Conservation (phyloP, 176 grass and related monocot genomes). For the Cocos nucifera region DNA sequence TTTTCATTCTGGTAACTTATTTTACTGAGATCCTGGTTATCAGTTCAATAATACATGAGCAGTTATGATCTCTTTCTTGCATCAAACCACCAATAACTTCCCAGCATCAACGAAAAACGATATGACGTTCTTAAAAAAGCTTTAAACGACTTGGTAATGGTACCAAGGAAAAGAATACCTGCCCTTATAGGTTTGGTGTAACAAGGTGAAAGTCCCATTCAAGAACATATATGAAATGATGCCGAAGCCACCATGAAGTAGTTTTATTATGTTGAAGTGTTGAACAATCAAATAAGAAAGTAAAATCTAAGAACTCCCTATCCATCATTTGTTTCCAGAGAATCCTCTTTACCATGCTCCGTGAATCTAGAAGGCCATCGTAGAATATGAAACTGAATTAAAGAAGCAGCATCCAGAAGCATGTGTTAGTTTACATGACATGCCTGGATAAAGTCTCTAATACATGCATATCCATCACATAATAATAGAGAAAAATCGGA, state of each 20-base stretch:
- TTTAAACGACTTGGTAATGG: slow-evolving; percentile 19
- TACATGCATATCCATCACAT: too few species aligned
- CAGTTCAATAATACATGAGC: slow-evolving; percentile 23
- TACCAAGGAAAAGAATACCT: not conserved
- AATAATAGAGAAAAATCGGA: too few species aligned
- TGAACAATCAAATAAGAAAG: not conserved
- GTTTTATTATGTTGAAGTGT: not conserved
- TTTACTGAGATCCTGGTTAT: slow-evolving; percentile 15
- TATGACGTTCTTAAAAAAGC: slow-evolving; percentile 3
- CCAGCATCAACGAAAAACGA: slow-evolving; percentile 12
- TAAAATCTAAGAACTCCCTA: not conserved
- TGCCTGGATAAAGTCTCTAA: too few species aligned
- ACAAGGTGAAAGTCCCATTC: not conserved
- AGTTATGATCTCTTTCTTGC: slow-evolving; percentile 72
- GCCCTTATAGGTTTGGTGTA: not conserved
- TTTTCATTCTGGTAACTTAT: slow-evolving; percentile 17
- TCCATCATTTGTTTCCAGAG: too few species aligned
- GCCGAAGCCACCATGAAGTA: not conserved
- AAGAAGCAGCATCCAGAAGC: too few species aligned
- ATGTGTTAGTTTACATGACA: too few species aligned
- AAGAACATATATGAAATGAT: not conserved
- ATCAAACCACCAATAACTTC: slow-evolving; percentile 57
- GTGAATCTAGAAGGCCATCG: too few species aligned
- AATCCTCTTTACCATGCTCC: too few species aligned
- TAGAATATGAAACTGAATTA: too few species aligned